These are phyloP conservation scores for Lumnitzera racemosa DNA, from an alignment of 345 rosid genomes.

Conservation along the genomic window DNA sequence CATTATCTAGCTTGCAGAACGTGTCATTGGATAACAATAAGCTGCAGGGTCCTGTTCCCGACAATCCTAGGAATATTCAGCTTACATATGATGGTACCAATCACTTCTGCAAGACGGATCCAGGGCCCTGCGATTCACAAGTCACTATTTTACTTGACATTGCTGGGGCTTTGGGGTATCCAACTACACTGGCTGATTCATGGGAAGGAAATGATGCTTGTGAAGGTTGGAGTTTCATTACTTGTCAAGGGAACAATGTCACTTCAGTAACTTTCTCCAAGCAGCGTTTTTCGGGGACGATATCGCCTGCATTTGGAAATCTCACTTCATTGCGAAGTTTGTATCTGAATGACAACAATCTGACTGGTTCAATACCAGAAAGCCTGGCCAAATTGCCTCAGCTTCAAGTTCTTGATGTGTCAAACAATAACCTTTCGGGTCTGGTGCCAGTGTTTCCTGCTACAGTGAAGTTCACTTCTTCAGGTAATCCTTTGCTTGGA, in stretches of 20 bases:
- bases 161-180: constrained; percentile 65
- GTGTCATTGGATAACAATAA: constrained; percentile 58
- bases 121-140: constrained; percentile 44
- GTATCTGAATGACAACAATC: constrained; percentile 46
- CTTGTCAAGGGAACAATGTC: constrained; percentile 35
- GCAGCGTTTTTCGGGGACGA: constrained; percentile 38
- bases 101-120: constrained; percentile 33
- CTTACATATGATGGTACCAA: constrained; percentile 18
- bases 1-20: constrained; percentile 34
- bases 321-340: constrained; percentile 49
- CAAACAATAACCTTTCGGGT: constrained; percentile 70
- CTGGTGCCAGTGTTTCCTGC: constrained; percentile 31
- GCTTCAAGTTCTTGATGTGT: constrained; percentile 48
- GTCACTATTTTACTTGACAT: constrained; percentile 52
- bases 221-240: constrained; percentile 40
- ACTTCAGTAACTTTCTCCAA: constrained; percentile 40
- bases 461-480: constrained; percentile 31
- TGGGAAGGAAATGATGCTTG: constrained; percentile 84
- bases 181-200: constrained; percentile 40
- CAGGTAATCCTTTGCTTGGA: constrained; percentile 49
- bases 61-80: constrained; percentile 26
- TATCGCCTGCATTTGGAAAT: constrained; percentile 54
- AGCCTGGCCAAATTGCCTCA: constrained; percentile 39
- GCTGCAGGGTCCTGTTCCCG: constrained; percentile 67
- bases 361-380: constrained; percentile 59